Evolutionary conservation across 495 filamentous ascomycete species (phyloP).

Genomic region (Neurospora tetrasperma): DNA sequence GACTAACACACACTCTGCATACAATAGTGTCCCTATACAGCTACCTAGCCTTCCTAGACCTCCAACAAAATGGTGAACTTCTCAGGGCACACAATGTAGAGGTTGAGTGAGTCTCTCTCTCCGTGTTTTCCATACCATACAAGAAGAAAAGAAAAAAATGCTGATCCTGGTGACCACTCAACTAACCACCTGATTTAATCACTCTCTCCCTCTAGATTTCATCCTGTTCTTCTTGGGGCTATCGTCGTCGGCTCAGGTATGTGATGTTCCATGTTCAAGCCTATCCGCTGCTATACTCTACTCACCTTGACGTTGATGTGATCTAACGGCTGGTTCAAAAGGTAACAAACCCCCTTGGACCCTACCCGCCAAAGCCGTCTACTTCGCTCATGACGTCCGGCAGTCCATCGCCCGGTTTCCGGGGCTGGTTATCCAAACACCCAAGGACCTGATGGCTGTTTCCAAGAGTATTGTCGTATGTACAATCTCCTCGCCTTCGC

Average conservation of each 20-base stretch:
- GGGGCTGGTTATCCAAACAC: slow-evolving; percentile 29
- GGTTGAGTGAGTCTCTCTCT: slow-evolving; percentile 42
- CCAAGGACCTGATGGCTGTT: slow-evolving; percentile 28
- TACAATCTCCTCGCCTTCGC: slow-evolving; percentile 14
- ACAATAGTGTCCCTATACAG: slow-evolving; percentile 57
- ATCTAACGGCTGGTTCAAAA: slow-evolving; percentile 14
- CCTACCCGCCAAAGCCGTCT: slow-evolving; percentile 52
- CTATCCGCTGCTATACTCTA: not conserved
- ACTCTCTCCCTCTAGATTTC: slow-evolving; percentile 35
- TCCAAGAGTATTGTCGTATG: slow-evolving; percentile 20
- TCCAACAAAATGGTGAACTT: slow-evolving; percentile 41
- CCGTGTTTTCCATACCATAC: not conserved
- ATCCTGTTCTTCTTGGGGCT: slow-evolving; percentile 64
- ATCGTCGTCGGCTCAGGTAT: slow-evolving; percentile 55
- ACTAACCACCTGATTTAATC: not conserved
- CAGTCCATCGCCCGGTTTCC: slow-evolving; percentile 48
- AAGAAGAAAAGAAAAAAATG: not conserved
- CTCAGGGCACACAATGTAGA: slow-evolving; percentile 48
- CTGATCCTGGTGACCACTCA: not conserved
- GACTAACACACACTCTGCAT: not conserved
- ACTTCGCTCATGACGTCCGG: slow-evolving; percentile 41
- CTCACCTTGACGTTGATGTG: not conserved
- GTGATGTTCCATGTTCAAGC: slow-evolving; percentile 3
- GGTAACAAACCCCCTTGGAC: slow-evolving; percentile 70
- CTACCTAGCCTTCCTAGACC: slow-evolving; percentile 50